Conservation (phyloP, 2,329 filamentous ascomycete species). For the Diaporthe amygdali region DNA sequence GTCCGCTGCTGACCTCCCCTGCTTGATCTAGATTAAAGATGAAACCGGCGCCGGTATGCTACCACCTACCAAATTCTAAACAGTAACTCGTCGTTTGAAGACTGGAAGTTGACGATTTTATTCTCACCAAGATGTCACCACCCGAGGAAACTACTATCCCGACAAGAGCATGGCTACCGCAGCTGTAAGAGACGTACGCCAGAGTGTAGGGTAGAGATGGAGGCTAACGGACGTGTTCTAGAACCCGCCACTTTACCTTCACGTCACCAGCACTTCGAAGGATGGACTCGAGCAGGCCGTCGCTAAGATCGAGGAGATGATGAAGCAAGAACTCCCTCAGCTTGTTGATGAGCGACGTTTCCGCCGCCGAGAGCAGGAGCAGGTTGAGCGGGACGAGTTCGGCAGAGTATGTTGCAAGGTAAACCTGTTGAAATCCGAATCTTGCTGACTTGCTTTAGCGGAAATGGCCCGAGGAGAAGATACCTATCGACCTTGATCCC, state of each 20-base stretch:
- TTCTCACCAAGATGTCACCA: slow-evolving; percentile 90
- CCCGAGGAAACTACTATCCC: slow-evolving; percentile 93
- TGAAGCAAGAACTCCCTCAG: slow-evolving; percentile 94
- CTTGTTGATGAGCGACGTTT: slow-evolving; percentile 94
- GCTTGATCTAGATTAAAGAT: slow-evolving; percentile 98
- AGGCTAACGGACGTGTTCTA: slow-evolving; percentile 41
- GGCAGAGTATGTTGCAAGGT: slow-evolving; percentile 24
- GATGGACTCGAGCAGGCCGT: slow-evolving; percentile 90
- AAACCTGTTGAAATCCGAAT: slow-evolving; percentile 34
- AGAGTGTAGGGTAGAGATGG: background rate
- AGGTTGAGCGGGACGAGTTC: slow-evolving; percentile 31
- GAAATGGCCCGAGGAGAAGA: slow-evolving; percentile 98
- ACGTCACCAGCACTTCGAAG: slow-evolving; percentile 92
- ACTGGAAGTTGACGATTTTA: slow-evolving; percentile 65
- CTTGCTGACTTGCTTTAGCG: slow-evolving; percentile 52
- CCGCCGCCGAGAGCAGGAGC: slow-evolving; percentile 59
- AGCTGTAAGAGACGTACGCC: slow-evolving; percentile 65
- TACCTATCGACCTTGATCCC: slow-evolving; percentile 88
- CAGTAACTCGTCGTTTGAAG: slow-evolving; percentile 37
- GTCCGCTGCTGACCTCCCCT: slow-evolving; percentile 92
- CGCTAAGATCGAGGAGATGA: slow-evolving; percentile 88
- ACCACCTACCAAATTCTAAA: slow-evolving; percentile 51
- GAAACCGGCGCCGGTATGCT: slow-evolving; percentile 99
- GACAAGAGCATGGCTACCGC: slow-evolving; percentile 98
- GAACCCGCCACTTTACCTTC: slow-evolving; percentile 93